Conservation (phyloP, 768 basidiomycete genomes). For the Termitomyces sp. region DNA sequence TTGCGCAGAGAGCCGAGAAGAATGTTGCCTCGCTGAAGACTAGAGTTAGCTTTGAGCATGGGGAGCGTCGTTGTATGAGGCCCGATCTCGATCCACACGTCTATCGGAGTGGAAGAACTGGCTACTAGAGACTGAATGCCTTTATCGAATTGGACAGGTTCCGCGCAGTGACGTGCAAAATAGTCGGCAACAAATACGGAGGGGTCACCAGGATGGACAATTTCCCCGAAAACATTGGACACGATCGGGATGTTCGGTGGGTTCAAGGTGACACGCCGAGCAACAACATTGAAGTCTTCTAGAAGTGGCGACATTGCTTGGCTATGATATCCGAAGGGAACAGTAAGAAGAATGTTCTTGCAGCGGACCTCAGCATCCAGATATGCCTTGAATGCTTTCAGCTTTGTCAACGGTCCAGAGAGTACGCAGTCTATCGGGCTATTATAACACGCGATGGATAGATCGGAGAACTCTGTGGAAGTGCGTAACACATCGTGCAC, state of each 20-base stretch:
- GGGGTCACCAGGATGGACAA: conserved; percentile 52
- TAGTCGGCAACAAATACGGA: conserved; percentile 49
- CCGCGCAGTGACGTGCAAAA: conserved; percentile 55
- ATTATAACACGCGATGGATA: conserved; percentile 63
- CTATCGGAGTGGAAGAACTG: conserved; percentile 26
- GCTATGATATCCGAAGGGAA: conserved; percentile 69
- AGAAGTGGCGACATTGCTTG: conserved; percentile 59
- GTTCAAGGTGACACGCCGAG: conserved; percentile 33
- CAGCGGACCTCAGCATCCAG: conserved; percentile 35
- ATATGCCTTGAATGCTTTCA: conserved; percentile 39
- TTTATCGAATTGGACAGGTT: conserved; percentile 55
- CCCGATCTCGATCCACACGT: conserved; percentile 66
- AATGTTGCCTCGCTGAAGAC: conserved; percentile 28
- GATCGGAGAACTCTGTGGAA: conserved; percentile 30
- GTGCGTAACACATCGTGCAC: conserved; percentile 35
- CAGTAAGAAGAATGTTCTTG: conserved; percentile 44
- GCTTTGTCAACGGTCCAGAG: conserved; percentile 48
- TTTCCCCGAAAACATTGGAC: conserved; percentile 58
- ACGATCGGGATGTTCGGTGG: conserved; percentile 57
- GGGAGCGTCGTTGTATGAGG: conserved; percentile 59
- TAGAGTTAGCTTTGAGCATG: conserved; percentile 47
- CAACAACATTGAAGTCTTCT: conserved; percentile 43
- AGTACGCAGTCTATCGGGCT: conserved; percentile 56
- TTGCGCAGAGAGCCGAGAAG: conserved; percentile 53
- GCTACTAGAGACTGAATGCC: conserved; percentile 43